phyloP scores from a whole-genome alignment of 2,329 filamentous ascomycete genomes.

The Neobulgaria alba region DNA sequence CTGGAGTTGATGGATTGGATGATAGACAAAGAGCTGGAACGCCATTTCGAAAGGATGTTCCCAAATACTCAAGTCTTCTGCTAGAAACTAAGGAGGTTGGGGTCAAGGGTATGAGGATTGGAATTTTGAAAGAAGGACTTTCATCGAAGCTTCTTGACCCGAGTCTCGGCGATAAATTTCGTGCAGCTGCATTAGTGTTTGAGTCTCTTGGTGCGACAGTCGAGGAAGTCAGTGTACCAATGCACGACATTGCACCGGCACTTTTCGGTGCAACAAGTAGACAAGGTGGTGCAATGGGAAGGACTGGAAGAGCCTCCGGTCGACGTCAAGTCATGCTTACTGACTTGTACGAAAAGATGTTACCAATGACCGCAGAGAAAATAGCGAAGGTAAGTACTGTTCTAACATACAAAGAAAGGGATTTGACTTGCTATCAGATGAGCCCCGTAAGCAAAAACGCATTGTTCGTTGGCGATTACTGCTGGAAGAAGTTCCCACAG shows the following conservation, averaged over 20 bases:
- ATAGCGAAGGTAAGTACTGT: slow-evolving; percentile 11
- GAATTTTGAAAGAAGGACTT: slow-evolving; percentile 38
- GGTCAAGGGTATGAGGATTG: slow-evolving; percentile 32
- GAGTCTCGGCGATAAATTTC: slow-evolving; percentile 31
- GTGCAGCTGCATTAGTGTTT: slow-evolving; percentile 35
- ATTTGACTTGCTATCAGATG: too few species aligned
- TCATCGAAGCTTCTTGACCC: slow-evolving; percentile 34
- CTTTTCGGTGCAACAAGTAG: slow-evolving; percentile 13
- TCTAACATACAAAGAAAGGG: too few species aligned
- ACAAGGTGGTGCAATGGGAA: slow-evolving; percentile 13
- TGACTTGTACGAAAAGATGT: slow-evolving; percentile 16
- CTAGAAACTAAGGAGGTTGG: slow-evolving; percentile 11
- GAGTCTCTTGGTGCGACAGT: slow-evolving; percentile 39
- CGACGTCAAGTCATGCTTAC: slow-evolving; percentile 16
- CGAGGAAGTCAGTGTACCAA: slow-evolving; percentile 41
- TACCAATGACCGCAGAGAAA: slow-evolving; percentile 11
- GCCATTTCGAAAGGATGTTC: slow-evolving; percentile 20
- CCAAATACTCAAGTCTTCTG: slow-evolving; percentile 11
- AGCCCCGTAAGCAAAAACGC: slow-evolving; percentile 14
- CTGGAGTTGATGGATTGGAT: slow-evolving; percentile 41
- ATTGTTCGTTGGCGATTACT: slow-evolving; percentile 13
- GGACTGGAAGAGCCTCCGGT: slow-evolving; percentile 13
- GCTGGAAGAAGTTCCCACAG: slow-evolving; percentile 31
- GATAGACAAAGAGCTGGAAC: slow-evolving; percentile 34
- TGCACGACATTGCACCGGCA: slow-evolving; percentile 29